phyloP scores from a whole-genome alignment of 1,284 basidiomycete genomes.

The Boletus hoseneyae region DNA sequence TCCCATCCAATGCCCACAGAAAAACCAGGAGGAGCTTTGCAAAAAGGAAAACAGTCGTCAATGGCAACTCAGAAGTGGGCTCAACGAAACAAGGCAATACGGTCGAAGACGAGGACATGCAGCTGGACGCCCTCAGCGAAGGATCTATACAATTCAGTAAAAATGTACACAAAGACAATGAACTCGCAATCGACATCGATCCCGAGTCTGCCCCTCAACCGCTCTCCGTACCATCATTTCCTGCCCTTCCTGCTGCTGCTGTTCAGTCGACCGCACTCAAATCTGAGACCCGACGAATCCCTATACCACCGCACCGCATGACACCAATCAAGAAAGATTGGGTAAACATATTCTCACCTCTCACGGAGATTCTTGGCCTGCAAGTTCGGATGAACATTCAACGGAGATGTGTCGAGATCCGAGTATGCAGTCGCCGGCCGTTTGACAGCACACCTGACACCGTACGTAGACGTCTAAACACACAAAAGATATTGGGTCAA shows the following conservation, averaged over 20 bases:
- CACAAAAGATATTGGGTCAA: constrained; percentile 85
- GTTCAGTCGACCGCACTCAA: constrained; percentile 53
- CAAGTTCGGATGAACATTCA: constrained; percentile 97
- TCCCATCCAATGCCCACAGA: constrained; percentile 34
- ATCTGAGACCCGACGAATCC: constrained; percentile 78
- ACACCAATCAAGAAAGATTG: constrained; percentile 97
- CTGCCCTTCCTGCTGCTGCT: constrained; percentile 57
- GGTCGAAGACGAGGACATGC: constrained; percentile 39
- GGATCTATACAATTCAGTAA: constrained; percentile 4
- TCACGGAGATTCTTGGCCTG: constrained; percentile 91
- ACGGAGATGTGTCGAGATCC: constrained; percentile 85
- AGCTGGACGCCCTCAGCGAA: constrained; percentile 16
- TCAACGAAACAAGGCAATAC: constrained; percentile 7
- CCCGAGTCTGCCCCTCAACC: constrained; percentile 39
- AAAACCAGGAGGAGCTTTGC: constrained; percentile 57
- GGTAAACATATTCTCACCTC: constrained; percentile 94
- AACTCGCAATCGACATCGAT: constrained; percentile 60
- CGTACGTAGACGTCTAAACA: constrained; percentile 82
- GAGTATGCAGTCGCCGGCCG: constrained; percentile 52
- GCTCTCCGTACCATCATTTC: constrained; percentile 59
- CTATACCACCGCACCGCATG: constrained; percentile 96
- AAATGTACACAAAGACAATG: constrained; percentile 45
- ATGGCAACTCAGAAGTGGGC: constrained; percentile 15
- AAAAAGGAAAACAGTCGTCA: constrained; percentile 40
- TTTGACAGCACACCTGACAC: constrained; percentile 6